A percentile compares a stretch with the other conserved stretches of the same genome.
These are phyloP conservation scores for Cytospora piceae DNA, from an alignment of 2,329 filamentous ascomycete genomes.

Conservation along the genomic window DNA sequence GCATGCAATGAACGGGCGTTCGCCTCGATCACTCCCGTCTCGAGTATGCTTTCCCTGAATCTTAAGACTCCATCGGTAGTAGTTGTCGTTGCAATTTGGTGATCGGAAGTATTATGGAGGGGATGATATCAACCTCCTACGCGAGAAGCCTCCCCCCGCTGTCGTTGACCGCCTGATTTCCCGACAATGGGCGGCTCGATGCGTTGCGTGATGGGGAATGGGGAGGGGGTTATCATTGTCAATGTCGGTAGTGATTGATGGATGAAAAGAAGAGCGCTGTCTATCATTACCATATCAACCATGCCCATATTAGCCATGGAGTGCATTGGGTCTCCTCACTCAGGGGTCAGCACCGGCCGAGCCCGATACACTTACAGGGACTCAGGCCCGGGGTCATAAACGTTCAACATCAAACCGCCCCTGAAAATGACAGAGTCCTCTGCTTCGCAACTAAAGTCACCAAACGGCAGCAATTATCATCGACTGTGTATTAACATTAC, in stretches of 20 bases:
- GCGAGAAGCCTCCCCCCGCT: background rate
- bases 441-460: background rate
- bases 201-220: background rate
- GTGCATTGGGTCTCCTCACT: no score
- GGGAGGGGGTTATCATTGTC: background rate
- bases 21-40: slow-evolving; percentile 8
- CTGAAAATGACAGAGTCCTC: background rate
- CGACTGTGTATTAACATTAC: no score
- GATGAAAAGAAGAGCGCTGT: background rate
- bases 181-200: background rate
- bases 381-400: background rate
- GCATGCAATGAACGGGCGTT: slow-evolving; percentile 10
- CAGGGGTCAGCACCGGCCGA: slow-evolving; percentile 4
- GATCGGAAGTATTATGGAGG: background rate
- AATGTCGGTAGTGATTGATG: background rate
- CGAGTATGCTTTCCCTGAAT: slow-evolving; percentile 1
- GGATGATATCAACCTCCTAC: background rate
- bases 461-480: background rate
- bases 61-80: background rate
- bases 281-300: background rate
- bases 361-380: slow-evolving; percentile 13
- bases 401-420: slow-evolving; percentile 13
- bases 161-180: background rate
- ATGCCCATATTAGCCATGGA: slow-evolving; percentile 1
- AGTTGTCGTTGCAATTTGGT: background rate